These are phyloP conservation scores for Chlamydomonas asymmetrica DNA, from an alignment of 139 green algal genomes.

Conservation along the genomic window DNA sequence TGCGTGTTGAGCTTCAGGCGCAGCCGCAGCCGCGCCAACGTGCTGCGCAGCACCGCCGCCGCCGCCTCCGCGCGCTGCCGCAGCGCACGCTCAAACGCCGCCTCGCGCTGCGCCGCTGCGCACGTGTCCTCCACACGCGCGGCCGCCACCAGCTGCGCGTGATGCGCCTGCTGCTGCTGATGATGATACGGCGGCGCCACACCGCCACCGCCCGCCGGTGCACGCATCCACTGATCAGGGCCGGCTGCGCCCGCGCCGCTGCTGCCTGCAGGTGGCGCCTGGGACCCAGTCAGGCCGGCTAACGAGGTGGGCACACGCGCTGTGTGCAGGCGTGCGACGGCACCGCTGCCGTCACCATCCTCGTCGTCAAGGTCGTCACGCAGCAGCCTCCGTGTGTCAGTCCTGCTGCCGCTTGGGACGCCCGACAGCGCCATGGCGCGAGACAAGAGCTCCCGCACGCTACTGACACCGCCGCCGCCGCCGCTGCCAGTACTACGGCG, in stretches of 20 bases:
- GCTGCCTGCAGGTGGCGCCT: no score
- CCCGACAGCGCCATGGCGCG: no score
- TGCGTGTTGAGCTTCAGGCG: constrained; percentile 12
- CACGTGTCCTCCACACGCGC: constrained; percentile 35
- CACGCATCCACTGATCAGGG: neutral
- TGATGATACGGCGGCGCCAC: neutral
- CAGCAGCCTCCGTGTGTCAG: no score
- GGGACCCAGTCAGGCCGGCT: no score
- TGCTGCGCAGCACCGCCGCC: neutral
- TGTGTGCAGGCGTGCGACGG: no score
- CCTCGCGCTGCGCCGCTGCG: constrained; percentile 49
- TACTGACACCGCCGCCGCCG: no score
- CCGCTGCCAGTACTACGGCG: no score
- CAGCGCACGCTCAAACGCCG: constrained; percentile 14
- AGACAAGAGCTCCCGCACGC: no score
- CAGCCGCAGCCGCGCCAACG: constrained; percentile 19
- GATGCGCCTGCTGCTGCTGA: neutral
- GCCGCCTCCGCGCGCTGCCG: constrained; percentile 32
- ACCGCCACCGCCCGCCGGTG: neutral
- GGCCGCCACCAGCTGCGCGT: constrained; percentile 21
- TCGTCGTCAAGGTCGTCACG: no score
- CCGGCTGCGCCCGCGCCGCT: neutral
- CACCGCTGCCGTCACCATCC: neutral
- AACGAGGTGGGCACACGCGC: no score
- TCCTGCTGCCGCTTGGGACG: no score